Evolutionary conservation across 305 asterid genomes (phyloP).

Genomic region (Ajuga reptans): DNA sequence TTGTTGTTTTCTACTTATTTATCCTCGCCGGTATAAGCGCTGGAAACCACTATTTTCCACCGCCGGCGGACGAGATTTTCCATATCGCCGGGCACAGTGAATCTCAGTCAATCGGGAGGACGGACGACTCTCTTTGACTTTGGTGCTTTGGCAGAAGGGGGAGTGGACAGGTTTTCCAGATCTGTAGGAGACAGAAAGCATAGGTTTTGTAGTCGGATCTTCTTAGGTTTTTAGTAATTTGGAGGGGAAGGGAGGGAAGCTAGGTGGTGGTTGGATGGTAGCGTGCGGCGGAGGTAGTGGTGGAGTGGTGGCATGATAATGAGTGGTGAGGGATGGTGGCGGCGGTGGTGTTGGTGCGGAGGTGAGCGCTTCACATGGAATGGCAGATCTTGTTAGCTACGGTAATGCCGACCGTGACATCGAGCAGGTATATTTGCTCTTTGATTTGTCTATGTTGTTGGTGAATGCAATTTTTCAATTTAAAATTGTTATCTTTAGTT

Average conservation of each 20-base stretch:
- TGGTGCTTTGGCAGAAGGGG: constrained; percentile 13
- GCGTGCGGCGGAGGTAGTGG: constrained; percentile 42
- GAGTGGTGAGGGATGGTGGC: constrained; percentile 61
- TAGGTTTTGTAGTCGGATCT: constrained; percentile 21
- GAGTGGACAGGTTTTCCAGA: constrained; percentile 22
- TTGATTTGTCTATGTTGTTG: constrained; percentile 9
- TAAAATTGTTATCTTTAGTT: neutral
- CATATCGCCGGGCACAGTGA: constrained; percentile 13
- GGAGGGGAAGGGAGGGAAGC: constrained; percentile 25
- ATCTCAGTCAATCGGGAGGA: constrained; percentile 19
- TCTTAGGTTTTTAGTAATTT: constrained; percentile 17
- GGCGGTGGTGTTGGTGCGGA: constrained; percentile 73
- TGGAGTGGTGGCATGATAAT: constrained; percentile 61
- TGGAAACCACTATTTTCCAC: neutral
- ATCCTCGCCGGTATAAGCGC: neutral
- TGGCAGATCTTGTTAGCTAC: constrained; percentile 97
- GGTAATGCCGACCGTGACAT: constrained; percentile 76
- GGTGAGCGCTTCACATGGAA: constrained; percentile 79
- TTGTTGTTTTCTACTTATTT: neutral
- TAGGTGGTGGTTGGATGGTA: constrained; percentile 51
- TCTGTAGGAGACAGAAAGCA: constrained; percentile 25
- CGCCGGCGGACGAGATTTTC: neutral
- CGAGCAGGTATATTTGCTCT: constrained; percentile 56
- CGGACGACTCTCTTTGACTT: constrained; percentile 28
- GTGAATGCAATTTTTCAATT: neutral